Percentiles rank a stretch among this genome's conserved stretches.
These are phyloP conservation scores for Castanea sativa DNA, from an alignment of 306 rosid genomes.

Conservation along the genomic window DNA sequence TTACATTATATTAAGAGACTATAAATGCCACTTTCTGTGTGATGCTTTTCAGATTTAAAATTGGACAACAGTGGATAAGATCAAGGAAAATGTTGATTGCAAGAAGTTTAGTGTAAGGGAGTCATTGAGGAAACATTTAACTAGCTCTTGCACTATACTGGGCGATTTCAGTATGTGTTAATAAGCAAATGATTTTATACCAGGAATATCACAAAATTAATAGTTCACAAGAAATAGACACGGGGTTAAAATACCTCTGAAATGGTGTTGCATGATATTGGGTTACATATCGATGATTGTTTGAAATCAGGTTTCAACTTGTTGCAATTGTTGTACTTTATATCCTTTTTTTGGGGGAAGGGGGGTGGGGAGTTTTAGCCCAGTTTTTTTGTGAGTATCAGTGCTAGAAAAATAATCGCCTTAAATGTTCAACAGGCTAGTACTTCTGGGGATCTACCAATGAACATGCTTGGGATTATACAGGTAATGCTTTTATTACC, in stretches of 20 bases:
- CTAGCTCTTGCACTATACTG: neutral
- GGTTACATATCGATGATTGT: neutral
- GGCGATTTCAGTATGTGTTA: neutral
- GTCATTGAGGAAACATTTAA: neutral
- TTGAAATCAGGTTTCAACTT: neutral
- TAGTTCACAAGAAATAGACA: neutral
- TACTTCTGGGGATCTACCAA: constrained; percentile 47
- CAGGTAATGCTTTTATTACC: constrained; percentile 52
- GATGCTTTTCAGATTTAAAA: neutral
- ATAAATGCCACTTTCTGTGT: neutral
- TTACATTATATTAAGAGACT: neutral
- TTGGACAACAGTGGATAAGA: neutral
- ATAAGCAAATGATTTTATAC: neutral
- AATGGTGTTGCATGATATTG: neutral
- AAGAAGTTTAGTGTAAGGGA: neutral
- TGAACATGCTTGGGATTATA: constrained; percentile 86
- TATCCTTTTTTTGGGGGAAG: neutral
- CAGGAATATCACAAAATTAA: neutral
- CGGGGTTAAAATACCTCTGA: neutral
- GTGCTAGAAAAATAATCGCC: constrained; percentile 33
- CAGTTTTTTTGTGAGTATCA: neutral
- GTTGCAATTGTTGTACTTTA: neutral
- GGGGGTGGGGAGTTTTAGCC: too few relatives aligned
- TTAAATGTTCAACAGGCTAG: constrained; percentile 45
- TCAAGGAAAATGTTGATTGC: neutral